Conservation (phyloP, 768 basidiomycete species). For the Chlorophyllum brunneum region DNA sequence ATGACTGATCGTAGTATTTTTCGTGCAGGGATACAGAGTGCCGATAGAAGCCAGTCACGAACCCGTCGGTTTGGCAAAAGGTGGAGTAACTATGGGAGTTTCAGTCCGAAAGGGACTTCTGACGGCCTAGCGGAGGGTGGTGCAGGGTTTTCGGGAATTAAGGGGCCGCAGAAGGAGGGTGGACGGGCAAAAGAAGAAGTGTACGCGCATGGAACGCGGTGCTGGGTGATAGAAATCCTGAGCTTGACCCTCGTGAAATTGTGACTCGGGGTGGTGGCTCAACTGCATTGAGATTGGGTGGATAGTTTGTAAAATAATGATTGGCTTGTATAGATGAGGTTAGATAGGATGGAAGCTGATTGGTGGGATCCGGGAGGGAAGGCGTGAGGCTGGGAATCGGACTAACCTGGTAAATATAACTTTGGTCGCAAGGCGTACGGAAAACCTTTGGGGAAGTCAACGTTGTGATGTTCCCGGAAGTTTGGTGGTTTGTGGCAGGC, state of each 20-base stretch:
- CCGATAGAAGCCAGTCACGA: not conserved
- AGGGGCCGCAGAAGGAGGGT: not conserved
- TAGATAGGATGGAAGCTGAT: not conserved
- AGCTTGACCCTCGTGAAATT: not conserved
- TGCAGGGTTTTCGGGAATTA: conserved; percentile 3
- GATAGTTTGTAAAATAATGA: not conserved
- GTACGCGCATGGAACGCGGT: not conserved
- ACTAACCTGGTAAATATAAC: not conserved
- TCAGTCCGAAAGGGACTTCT: not conserved
- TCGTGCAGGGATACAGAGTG: not conserved
- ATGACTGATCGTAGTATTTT: not conserved
- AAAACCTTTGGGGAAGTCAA: not conserved
- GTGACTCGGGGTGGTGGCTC: not conserved
- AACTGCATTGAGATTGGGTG: not conserved
- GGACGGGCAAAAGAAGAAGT: not conserved
- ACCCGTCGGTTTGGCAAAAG: not conserved
- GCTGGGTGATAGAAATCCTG: not conserved
- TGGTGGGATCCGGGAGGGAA: not conserved
- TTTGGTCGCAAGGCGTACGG: not conserved
- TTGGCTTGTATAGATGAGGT: not conserved
- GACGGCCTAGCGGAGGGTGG: not conserved
- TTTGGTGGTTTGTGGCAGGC: not conserved
- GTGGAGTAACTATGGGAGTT: not conserved
- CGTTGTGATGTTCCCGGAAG: not conserved
- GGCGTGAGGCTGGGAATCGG: not conserved